Evolutionary conservation across 106 monocot species (phyloP).

Genomic region (Platanthera zijinensis): DNA sequence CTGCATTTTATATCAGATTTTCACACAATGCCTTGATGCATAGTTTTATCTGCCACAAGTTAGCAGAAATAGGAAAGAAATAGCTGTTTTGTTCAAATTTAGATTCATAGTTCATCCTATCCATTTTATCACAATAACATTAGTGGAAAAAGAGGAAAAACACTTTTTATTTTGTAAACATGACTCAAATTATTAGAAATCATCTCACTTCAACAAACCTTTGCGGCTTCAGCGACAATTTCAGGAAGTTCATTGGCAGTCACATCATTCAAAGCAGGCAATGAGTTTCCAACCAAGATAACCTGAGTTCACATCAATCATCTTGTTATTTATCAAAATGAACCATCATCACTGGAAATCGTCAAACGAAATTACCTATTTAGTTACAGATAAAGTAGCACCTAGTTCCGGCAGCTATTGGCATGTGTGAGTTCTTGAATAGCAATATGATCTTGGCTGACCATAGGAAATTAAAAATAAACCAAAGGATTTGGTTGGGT

Average conservation of each 20-base stretch:
- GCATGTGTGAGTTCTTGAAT: not conserved
- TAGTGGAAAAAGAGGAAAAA: not conserved
- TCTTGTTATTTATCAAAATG: not conserved
- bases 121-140: no score
- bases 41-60: not conserved
- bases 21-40: not conserved
- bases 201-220: constrained; percentile 33
- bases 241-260: constrained; percentile 95
- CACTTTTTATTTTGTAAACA: not conserved
- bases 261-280: constrained; percentile 97
- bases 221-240: constrained; percentile 99
- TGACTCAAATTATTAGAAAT: not conserved
- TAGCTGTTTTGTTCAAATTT: no score
- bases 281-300: constrained; percentile 86
- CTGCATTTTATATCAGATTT: constrained; percentile 27
- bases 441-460: not conserved
- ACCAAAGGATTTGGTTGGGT: no score
- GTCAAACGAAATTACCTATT: no score
- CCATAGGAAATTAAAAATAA: not conserved
- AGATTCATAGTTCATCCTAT: no score
- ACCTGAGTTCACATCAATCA: constrained; percentile 41
- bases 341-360: not conserved
- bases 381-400: no score
- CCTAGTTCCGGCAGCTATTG: not conserved
- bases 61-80: no score